Evolutionary conservation across 495 filamentous ascomycete species (phyloP).

Genomic region (Xylona heveae): DNA sequence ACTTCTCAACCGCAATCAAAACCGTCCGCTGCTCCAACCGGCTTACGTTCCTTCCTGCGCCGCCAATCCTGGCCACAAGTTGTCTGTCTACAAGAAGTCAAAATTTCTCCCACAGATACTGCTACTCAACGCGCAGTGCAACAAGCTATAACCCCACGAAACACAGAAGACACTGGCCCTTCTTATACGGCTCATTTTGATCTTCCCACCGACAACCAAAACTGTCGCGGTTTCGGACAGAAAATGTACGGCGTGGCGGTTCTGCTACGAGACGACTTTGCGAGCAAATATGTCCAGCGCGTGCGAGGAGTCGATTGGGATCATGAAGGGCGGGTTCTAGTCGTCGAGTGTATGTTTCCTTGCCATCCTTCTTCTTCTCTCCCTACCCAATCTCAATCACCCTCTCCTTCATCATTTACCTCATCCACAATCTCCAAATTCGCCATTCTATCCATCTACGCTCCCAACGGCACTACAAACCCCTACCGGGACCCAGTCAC

Average conservation of each 20-base stretch:
- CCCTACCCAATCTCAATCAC: too few species aligned
- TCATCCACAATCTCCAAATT: conserved; percentile 8
- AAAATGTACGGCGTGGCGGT: conserved; percentile 29
- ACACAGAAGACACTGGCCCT: conserved; percentile 5
- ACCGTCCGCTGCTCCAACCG: conserved; percentile 3
- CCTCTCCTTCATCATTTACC: neutral
- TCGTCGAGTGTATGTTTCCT: too few species aligned
- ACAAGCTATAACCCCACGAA: conserved; percentile 12
- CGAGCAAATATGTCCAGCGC: conserved; percentile 2
- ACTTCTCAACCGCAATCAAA: conserved; percentile 1
- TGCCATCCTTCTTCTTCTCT: too few species aligned
- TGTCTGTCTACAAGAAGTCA: conserved; percentile 30
- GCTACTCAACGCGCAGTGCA: conserved; percentile 15
- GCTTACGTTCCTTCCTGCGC: conserved; percentile 21
- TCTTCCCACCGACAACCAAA: conserved; percentile 24
- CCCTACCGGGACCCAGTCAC: conserved; percentile 19
- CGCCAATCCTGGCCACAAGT: conserved; percentile 25
- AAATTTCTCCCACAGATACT: conserved; percentile 19
- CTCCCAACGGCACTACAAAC: conserved; percentile 27
- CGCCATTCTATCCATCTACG: conserved; percentile 26
- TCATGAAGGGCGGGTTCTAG: conserved; percentile 24
- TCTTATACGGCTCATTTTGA: conserved; percentile 21
- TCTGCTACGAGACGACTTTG: conserved; percentile 23
- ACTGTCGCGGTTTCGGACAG: conserved; percentile 23
- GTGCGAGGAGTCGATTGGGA: conserved; percentile 24